phyloP scores from a whole-genome alignment of 1,284 basidiomycete genomes.

The Boletellus deceptivus region DNA sequence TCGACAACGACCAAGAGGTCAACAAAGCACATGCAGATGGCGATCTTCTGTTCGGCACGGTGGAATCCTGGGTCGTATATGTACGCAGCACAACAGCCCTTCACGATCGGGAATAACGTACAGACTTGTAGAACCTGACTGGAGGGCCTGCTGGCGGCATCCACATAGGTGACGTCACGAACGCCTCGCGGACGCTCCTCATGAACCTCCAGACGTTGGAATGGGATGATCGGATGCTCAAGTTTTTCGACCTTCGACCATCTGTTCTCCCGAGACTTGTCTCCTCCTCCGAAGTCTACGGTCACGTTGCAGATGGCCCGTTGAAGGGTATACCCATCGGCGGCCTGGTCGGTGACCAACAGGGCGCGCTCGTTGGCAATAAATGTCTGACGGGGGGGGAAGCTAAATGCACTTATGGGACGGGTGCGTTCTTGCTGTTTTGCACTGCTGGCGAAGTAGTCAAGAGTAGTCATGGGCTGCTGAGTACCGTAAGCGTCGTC shows the following conservation, averaged over 20 bases:
- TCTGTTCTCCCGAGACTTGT: slow-evolving; percentile 87
- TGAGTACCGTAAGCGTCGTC: slow-evolving; percentile 73
- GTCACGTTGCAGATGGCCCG: slow-evolving; percentile 65
- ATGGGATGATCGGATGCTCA: slow-evolving; percentile 83
- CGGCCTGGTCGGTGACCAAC: slow-evolving; percentile 95
- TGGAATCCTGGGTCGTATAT: slow-evolving; percentile 96
- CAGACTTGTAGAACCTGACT: slow-evolving; percentile 67
- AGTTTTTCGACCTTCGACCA: slow-evolving; percentile 83
- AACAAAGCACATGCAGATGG: slow-evolving; percentile 78
- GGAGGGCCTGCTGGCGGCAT: slow-evolving; percentile 66
- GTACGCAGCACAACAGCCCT: slow-evolving; percentile 45
- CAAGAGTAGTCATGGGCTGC: slow-evolving; percentile 80
- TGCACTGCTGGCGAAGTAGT: slow-evolving; percentile 89
- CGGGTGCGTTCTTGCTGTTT: slow-evolving; percentile 94
- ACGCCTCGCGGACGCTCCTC: slow-evolving; percentile 94
- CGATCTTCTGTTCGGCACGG: slow-evolving; percentile 88
- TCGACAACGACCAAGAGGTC: slow-evolving; percentile 85
- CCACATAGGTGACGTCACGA: slow-evolving; percentile 96
- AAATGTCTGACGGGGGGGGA: slow-evolving; percentile 85
- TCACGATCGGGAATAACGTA: slow-evolving; percentile 4
- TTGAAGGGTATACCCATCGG: slow-evolving; percentile 83
- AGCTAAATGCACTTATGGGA: slow-evolving; percentile 95
- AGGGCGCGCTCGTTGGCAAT: slow-evolving; percentile 95
- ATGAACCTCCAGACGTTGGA: slow-evolving; percentile 80
- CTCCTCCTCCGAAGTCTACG: slow-evolving; percentile 92